Percentiles rank a stretch among this genome's conserved stretches.
Evolutionary conservation across 192 early-diverging fungal species (phyloP).

Genomic region (Glomus cerebriforme): DNA sequence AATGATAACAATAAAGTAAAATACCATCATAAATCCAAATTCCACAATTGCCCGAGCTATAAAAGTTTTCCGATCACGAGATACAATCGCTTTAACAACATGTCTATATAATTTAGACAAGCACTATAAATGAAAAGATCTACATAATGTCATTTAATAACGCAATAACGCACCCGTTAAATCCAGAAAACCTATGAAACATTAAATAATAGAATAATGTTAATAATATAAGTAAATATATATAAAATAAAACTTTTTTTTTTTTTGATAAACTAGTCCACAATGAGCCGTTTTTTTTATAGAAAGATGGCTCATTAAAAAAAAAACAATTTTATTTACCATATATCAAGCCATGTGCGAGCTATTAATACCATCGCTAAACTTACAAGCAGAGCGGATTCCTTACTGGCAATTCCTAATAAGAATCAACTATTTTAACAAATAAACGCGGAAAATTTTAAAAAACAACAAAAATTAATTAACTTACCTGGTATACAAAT

Average conservation of each 20-base stretch:
- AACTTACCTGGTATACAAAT: slow-evolving; percentile 57
- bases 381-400: slow-evolving; percentile 45
- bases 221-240: too few species aligned
- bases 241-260: too few species aligned
- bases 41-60: slow-evolving; percentile 62
- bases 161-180: slow-evolving; percentile 54
- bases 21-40: slow-evolving; percentile 68
- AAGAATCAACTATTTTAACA: neutral
- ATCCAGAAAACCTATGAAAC: slow-evolving; percentile 51
- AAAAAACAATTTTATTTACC: too few species aligned
- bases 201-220: too few species aligned
- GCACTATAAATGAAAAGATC: neutral
- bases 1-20: neutral
- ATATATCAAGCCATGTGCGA: slow-evolving; percentile 65
- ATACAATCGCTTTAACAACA: slow-evolving; percentile 77
- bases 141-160: neutral
- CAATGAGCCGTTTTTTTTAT: neutral
- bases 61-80: slow-evolving; percentile 61
- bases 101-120: slow-evolving; percentile 46
- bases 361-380: slow-evolving; percentile 58
- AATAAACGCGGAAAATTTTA: neutral
- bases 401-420: slow-evolving; percentile 51
- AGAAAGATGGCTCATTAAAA: neutral
- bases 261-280: too few species aligned
- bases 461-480: neutral